phyloP scores from a whole-genome alignment of 2,329 filamentous ascomycete species.

The Amauroascus niger region DNA sequence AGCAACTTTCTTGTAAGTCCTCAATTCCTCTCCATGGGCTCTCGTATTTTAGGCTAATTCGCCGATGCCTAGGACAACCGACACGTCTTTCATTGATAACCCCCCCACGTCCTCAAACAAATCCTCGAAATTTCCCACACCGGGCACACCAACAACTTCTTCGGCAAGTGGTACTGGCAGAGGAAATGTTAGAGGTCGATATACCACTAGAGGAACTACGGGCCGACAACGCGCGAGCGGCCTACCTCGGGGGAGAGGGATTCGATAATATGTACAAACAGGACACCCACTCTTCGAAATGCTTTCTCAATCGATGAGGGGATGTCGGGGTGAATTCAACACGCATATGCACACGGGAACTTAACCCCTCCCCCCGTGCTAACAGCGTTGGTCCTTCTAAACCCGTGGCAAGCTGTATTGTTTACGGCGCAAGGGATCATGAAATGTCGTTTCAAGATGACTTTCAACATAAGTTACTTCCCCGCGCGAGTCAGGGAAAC shows the following conservation, averaged over 20 bases:
- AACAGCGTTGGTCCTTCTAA: not conserved
- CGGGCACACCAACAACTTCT: conserved; percentile 19
- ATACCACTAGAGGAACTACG: conserved; percentile 31
- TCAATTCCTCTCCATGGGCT: not conserved
- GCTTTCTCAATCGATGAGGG: no score
- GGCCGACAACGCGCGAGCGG: conserved; percentile 30
- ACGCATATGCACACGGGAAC: no score
- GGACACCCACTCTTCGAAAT: not conserved
- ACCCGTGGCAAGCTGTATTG: not conserved
- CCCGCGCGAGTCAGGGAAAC: no score
- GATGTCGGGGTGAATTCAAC: no score
- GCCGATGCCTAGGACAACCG: conserved; percentile 63
- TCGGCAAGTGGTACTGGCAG: conserved; percentile 21
- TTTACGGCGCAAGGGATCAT: not conserved
- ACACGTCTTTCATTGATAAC: conserved; percentile 84
- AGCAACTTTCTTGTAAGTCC: conserved; percentile 68
- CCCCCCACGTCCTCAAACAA: conserved; percentile 50
- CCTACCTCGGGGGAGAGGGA: conserved; percentile 15
- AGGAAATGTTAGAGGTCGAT: conserved; percentile 26
- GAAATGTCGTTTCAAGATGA: no score
- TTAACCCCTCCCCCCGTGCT: no score
- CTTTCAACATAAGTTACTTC: no score
- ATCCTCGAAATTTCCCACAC: conserved; percentile 26
- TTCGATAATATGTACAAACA: not conserved
- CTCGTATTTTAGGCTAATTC: not conserved